A percentile compares a stretch with the other conserved stretches of the same genome.
These are phyloP conservation scores for Mychonastes homosphaera DNA, from an alignment of 139 green algal species.

Conservation along the genomic window DNA sequence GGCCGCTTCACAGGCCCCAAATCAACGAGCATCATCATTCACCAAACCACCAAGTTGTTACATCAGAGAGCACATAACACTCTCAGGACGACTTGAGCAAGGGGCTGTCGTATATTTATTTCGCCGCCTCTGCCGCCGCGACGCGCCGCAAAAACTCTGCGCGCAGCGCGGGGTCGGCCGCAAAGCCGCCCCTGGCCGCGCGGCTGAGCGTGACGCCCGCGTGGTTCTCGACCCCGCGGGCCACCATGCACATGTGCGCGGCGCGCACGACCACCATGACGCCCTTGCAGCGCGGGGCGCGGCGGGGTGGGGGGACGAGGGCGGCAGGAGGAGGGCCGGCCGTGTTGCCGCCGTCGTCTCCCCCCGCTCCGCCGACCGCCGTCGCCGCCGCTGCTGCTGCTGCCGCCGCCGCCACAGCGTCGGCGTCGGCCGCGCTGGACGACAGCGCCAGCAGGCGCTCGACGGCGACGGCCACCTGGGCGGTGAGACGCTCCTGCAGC, in stretches of 20 bases:
- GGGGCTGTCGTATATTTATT: too few relatives aligned
- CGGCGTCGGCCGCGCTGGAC: constrained; percentile 6
- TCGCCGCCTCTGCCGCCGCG: not conserved
- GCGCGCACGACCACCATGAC: constrained; percentile 76
- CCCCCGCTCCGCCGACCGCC: not conserved
- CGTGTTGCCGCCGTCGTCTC: not conserved
- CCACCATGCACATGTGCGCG: constrained; percentile 96
- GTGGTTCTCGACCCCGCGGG: constrained; percentile 83
- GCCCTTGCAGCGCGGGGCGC: not conserved
- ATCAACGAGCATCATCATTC: too few relatives aligned
- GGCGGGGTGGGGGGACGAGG: too few relatives aligned
- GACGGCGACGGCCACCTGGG: constrained; percentile 67
- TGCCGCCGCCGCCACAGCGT: not conserved
- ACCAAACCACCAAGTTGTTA: too few relatives aligned
- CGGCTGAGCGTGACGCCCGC: constrained; percentile 58
- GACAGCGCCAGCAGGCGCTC: constrained; percentile 19
- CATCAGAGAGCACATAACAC: too few relatives aligned
- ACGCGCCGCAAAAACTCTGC: constrained; percentile 3
- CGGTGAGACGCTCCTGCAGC: constrained; percentile 89
- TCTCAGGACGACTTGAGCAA: too few relatives aligned
- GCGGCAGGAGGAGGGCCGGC: not conserved
- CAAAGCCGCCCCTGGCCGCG: constrained; percentile 39
- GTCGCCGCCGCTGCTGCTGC: not conserved
- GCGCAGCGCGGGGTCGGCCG: constrained; percentile 17
- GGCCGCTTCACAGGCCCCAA: too few relatives aligned